Conservation (phyloP, 2,329 filamentous ascomycete species). For the Aspergillus phoenicis region DNA sequence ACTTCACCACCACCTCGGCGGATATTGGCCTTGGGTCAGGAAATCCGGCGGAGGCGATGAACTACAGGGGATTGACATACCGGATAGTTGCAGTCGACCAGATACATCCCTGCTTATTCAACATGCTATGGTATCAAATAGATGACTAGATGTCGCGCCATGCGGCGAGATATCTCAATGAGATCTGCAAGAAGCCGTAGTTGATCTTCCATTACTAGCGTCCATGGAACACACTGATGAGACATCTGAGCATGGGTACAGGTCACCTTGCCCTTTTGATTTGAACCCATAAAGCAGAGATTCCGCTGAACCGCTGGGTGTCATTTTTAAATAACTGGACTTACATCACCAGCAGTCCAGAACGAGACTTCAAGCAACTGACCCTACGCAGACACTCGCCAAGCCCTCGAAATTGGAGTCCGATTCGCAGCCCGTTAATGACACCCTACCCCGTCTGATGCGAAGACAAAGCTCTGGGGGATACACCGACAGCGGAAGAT, state of each 20-base stretch:
- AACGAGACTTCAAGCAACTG: conserved; percentile 55
- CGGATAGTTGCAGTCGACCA: conserved; percentile 57
- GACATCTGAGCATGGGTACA: neutral
- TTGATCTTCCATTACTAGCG: conserved; percentile 27
- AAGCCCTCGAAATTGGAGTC: conserved; percentile 58
- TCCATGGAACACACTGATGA: neutral
- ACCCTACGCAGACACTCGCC: conserved; percentile 60
- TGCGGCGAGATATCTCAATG: conserved; percentile 60
- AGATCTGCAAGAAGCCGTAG: conserved; percentile 52
- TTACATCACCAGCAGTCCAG: conserved; percentile 54
- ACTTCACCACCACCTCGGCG: conserved; percentile 56
- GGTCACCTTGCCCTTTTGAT: conserved; percentile 54
- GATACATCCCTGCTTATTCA: conserved; percentile 43
- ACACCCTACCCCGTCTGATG: conserved; percentile 44
- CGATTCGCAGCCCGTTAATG: conserved; percentile 57
- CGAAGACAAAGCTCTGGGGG: conserved; percentile 54
- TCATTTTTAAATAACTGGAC: conserved; percentile 58
- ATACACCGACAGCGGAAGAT: conserved; percentile 61
- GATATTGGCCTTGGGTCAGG: conserved; percentile 59
- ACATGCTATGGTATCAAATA: conserved; percentile 9
- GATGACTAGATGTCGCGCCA: conserved; percentile 57
- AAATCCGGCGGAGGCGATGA: conserved; percentile 44
- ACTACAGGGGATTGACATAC: conserved; percentile 45
- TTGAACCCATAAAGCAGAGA: conserved; percentile 47
- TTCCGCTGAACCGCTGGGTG: conserved; percentile 53